Evolutionary conservation across 1,284 basidiomycete species (phyloP), one percentile per base, ranked within the genome.

Genomic region (Ceratobasidium sp.): DNA sequence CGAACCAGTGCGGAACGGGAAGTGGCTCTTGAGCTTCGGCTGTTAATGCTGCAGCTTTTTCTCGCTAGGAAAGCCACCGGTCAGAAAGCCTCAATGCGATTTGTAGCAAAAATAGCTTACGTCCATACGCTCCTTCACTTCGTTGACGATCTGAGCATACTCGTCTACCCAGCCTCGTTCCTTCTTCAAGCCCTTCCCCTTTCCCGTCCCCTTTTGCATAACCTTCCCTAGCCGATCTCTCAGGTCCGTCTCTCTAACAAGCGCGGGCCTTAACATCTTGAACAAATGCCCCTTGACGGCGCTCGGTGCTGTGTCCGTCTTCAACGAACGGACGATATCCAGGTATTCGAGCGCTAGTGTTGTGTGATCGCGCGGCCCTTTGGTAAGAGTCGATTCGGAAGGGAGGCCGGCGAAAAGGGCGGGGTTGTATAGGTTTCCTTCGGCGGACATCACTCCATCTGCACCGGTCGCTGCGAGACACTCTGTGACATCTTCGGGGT

Each of bases 381-480:
- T 52, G 14, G 16, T 28, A 69, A 52, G 64, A 64, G 46, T 8
- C 79, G 77, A 18, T 80, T 61, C 46, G 64, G 59, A 43, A 69
- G 57, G 76, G 62, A 74, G 44, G 1, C 77, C 77, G 38, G 76
- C 75, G 77, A 98, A 98, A 13, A 98, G 80, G 0, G 95, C 90
- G 0, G 95, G 93, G 79, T 98, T 98, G 81, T 98, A 98, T 0
- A 99, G 84, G 77, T 98, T 93, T 0, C 94, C 97, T 82, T 99
- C 97, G 0, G 97, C 97, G 66, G 89, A 91, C 96, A 98, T 98
- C 75, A 98, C 89, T 0, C 91, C 97, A 78, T 98, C 94, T 2
- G 89, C 92, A 1, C 94, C 92, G 0, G 97, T 99, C 43, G 87
- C 86, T 16, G 86, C 85, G 28, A 99, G 82, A 79, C 95, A 97